These are phyloP conservation scores for Penicillium chermesinum DNA, from an alignment of 495 filamentous ascomycete species.

Conservation along the genomic window DNA sequence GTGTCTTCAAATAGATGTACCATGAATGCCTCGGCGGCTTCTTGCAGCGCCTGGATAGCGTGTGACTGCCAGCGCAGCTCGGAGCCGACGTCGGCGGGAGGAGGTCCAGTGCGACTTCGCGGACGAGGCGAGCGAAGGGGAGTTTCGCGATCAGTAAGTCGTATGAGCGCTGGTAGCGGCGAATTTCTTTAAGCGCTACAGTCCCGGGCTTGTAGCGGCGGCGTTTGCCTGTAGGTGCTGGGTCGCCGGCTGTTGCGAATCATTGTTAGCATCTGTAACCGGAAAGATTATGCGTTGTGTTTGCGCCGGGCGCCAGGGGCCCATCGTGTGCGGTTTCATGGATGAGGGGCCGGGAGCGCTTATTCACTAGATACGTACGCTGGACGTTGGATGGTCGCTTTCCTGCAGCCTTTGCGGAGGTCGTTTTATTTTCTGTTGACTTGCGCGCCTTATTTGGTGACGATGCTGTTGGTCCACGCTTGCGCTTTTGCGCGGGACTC, in stretches of 20 bases:
- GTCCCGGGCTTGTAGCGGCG: constrained; percentile 83
- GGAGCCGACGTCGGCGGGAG: constrained; percentile 42
- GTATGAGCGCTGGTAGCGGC: constrained; percentile 74
- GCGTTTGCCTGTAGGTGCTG: constrained; percentile 55
- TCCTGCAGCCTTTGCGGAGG: constrained; percentile 19
- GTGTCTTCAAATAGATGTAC: constrained; percentile 94
- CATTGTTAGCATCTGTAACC: constrained; percentile 1
- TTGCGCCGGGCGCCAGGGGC: too few species aligned
- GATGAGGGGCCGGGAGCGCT: neutral
- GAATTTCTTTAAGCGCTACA: constrained; percentile 78
- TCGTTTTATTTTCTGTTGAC: constrained; percentile 8
- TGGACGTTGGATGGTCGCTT: constrained; percentile 31
- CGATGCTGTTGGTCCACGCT: neutral
- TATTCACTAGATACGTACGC: constrained; percentile 25
- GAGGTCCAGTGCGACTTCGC: constrained; percentile 70
- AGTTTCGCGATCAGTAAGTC: constrained; percentile 77
- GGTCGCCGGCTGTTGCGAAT: constrained; percentile 60
- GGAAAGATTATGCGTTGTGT: too few species aligned
- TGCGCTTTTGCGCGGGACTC: constrained; percentile 4
- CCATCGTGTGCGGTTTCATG: too few species aligned
- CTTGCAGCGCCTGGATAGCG: constrained; percentile 84
- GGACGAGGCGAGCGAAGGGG: constrained; percentile 83
- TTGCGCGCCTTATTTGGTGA: constrained; percentile 17
- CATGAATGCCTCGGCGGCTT: constrained; percentile 87
- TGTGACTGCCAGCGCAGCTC: constrained; percentile 88